Base-by-base conservation (phyloP, 2,329 filamentous ascomycete species). In the Fusarium buharicum region DNA sequence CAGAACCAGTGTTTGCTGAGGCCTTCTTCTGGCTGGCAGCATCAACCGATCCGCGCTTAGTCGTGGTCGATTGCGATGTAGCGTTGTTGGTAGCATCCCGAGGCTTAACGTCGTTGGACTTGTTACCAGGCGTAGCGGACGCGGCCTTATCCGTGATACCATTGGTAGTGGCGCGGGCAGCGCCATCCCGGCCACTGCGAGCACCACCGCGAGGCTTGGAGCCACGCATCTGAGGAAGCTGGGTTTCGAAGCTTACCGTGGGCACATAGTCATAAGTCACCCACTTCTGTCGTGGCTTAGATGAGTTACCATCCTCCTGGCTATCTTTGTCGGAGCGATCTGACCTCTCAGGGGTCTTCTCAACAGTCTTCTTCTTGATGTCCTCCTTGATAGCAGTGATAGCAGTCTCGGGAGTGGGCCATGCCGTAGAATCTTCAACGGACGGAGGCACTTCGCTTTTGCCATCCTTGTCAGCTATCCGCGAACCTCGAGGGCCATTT, bases 401-500 rank as follows among this genome's bases (percentile, higher is more conserved):
- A 41, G 89, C 88, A 47, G 89, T 86, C 68, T 97, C 92, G 1
- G 93, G 93, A 3, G 94, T 98, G 14, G 95, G 95, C 95, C 95
- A 99, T 17, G 88, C 88, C 49, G 86, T 81, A 45, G 91, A 84
- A 75, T 98, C 93, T 55, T 85, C 87, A 41, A 92, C 89, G 3
- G 91, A 83, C 22, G 91, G 91, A 5, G 80, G 72, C 3, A 76
- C 61, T 20, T 76, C 77, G 13, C 69, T 50, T 60, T 74, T 76
- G 55, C 46, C 55, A 38, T 76, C 79, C 62, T 78, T 83, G 17
- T 84, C 82, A 3, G 73, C 69, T 16, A 71, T 62, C 56, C 82
- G 79, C 51, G 76, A 76, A 9, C 82, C 83, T 41, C 84, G 79
- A 56, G 81, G 80, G 39, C 79, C 78, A 50, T 80, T 80, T 52